phyloP scores from a whole-genome alignment of 169 alveolate genomes.

The Cryptosporidium ubiquitum region DNA sequence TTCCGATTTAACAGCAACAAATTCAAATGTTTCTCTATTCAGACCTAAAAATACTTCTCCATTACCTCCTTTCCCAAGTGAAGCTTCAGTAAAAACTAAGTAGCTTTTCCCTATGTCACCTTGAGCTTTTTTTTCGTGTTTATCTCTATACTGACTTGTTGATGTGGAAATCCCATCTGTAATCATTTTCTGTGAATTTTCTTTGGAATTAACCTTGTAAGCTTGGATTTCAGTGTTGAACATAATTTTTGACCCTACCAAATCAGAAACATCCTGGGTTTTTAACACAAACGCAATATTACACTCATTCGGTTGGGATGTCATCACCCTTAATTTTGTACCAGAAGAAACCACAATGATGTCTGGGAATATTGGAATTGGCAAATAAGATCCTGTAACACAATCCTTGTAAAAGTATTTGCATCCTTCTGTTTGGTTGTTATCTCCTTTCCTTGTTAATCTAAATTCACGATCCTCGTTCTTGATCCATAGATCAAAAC shows the following conservation, averaged over 20 bases:
- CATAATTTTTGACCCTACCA: conserved; percentile 25
- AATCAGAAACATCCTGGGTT: conserved; percentile 52
- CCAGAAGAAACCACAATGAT: conserved; percentile 71
- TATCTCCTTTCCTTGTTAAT: conserved; percentile 54
- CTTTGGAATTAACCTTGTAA: conserved; percentile 10
- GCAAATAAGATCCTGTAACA: conserved; percentile 61
- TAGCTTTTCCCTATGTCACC: conserved; percentile 53
- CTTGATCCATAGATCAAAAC: conserved; percentile 71
- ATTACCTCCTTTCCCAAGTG: conserved; percentile 73
- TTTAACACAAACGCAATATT: conserved; percentile 69
- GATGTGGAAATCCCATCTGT: neutral
- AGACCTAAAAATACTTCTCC: conserved; percentile 67
- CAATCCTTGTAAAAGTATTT: conserved; percentile 67
- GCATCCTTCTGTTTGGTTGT: conserved; percentile 36
- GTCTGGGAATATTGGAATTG: conserved; percentile 66
- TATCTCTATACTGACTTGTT: neutral
- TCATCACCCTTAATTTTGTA: conserved; percentile 60
- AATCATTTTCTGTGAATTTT: conserved; percentile 5
- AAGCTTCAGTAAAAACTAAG: conserved; percentile 48
- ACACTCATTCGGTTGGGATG: conserved; percentile 72
- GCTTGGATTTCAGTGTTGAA: conserved; percentile 34
- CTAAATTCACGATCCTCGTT: conserved; percentile 73
- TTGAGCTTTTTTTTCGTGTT: neutral
- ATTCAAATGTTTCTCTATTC: conserved; percentile 63
- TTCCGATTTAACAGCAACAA: conserved; percentile 73